Conservation (phyloP, 768 basidiomycete genomes). For the Crepidotus variabilis region DNA sequence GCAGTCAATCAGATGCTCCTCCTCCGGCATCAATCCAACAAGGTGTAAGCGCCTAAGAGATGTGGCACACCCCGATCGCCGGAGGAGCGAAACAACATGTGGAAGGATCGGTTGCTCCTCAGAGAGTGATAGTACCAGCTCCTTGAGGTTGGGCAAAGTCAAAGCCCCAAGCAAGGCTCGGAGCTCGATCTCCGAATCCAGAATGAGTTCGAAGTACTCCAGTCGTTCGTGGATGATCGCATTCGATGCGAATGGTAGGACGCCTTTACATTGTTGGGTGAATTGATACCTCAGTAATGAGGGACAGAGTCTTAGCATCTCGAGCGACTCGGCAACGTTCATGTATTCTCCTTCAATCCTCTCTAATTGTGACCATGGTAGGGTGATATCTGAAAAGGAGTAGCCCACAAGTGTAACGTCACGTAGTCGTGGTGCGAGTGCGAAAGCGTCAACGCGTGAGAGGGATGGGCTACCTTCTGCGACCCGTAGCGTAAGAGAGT, state of each 20-base stretch:
- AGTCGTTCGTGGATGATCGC: slow-evolving; percentile 12
- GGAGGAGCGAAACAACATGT: slow-evolving; percentile 11
- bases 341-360: slow-evolving; percentile 16
- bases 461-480: slow-evolving; percentile 15
- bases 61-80: slow-evolving; percentile 10
- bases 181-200: slow-evolving; percentile 12
- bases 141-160: slow-evolving; percentile 13
- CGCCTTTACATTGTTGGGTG: slow-evolving; percentile 13
- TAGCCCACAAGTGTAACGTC: slow-evolving; percentile 17
- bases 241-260: slow-evolving; percentile 1
- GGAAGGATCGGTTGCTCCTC: slow-evolving; percentile 9
- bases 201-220: slow-evolving; percentile 14
- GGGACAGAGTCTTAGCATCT: slow-evolving; percentile 13
- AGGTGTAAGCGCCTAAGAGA: slow-evolving; percentile 13
- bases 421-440: slow-evolving; percentile 12
- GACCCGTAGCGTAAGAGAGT: slow-evolving; percentile 13
- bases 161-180: slow-evolving; percentile 11
- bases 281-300: slow-evolving; percentile 13
- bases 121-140: slow-evolving; percentile 16
- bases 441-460: slow-evolving; percentile 12
- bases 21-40: slow-evolving; percentile 17
- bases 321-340: slow-evolving; percentile 14
- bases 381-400: slow-evolving; percentile 12
- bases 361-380: slow-evolving; percentile 17
- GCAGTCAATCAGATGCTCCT: slow-evolving; percentile 12